Percentiles rank a stretch among this genome's conserved stretches.
Evolutionary conservation across 805 yeast species (phyloP).

Genomic region (Hanseniaspora hatyaiensis): DNA sequence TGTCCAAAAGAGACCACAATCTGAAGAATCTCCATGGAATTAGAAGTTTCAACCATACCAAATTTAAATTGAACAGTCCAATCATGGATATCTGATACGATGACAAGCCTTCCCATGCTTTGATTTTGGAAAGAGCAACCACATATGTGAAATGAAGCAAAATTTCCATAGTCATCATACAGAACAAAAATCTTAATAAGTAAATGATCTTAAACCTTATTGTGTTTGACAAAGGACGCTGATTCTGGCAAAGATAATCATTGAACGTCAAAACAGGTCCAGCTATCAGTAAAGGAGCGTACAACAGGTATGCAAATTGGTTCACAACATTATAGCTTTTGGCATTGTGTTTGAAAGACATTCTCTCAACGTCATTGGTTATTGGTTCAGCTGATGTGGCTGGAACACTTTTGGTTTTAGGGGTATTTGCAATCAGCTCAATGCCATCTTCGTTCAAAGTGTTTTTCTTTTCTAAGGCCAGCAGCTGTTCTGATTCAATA

Average conservation of each 20-base stretch:
- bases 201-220: slow-evolving; percentile 44
- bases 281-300: slow-evolving; percentile 84
- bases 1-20: slow-evolving; percentile 84
- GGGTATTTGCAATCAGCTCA: slow-evolving; percentile 1
- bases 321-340: slow-evolving; percentile 51
- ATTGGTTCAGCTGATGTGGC: slow-evolving; percentile 15
- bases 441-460: background rate
- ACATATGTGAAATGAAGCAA: slow-evolving; percentile 80
- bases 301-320: slow-evolving; percentile 64
- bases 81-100: slow-evolving; percentile 93
- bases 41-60: slow-evolving; percentile 84
- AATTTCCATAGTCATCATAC: slow-evolving; percentile 80
- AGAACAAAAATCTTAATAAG: slow-evolving; percentile 55
- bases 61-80: slow-evolving; percentile 77
- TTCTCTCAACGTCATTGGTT: slow-evolving; percentile 49
- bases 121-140: slow-evolving; percentile 79
- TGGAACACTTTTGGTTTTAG: background rate
- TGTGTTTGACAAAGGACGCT: slow-evolving; percentile 49
- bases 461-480: background rate
- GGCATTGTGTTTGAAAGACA: slow-evolving; percentile 50
- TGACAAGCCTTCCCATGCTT: slow-evolving; percentile 80
- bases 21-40: slow-evolving; percentile 95
- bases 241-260: slow-evolving; percentile 71
- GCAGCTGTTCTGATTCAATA: slow-evolving; percentile 22
- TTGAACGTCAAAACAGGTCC: slow-evolving; percentile 93